phyloP scores from a whole-genome alignment of 768 basidiomycete genomes.

The Hirschioporus abietinus region DNA sequence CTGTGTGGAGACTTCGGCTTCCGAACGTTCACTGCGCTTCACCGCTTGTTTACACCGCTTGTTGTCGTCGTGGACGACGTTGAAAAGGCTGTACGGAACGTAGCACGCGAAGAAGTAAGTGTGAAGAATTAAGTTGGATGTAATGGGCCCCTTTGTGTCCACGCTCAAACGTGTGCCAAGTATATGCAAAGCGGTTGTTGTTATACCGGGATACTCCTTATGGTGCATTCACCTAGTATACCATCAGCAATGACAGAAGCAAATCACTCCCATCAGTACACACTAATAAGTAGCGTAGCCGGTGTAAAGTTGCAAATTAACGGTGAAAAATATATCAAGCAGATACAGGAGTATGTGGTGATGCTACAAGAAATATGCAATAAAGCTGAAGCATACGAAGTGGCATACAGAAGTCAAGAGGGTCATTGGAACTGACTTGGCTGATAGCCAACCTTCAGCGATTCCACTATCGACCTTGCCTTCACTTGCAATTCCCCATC shows the following conservation, averaged over 20 bases:
- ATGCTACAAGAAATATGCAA: neutral
- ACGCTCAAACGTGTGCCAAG: neutral
- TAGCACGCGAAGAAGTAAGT: neutral
- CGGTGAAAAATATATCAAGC: neutral
- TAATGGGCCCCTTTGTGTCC: neutral
- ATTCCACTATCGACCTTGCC: conserved; percentile 14
- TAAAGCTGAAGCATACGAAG: neutral
- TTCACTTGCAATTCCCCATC: conserved; percentile 17
- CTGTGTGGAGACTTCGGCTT: neutral
- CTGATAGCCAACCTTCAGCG: conserved; percentile 17
- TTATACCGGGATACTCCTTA: neutral
- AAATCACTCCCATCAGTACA: neutral
- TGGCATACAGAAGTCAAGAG: neutral
- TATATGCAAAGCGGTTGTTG: neutral
- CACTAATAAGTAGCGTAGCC: neutral
- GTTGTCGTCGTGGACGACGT: neutral
- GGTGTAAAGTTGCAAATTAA: neutral
- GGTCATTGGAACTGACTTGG: neutral
- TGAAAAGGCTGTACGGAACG: neutral
- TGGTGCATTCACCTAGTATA: neutral
- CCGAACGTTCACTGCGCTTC: neutral
- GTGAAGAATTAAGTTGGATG: neutral
- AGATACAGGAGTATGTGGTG: neutral
- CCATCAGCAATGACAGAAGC: neutral
- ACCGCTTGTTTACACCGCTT: neutral